These are phyloP conservation scores for Elongisporangium senticosum DNA, from an alignment of 352 stramenopile genomes.

Conservation along the genomic window DNA sequence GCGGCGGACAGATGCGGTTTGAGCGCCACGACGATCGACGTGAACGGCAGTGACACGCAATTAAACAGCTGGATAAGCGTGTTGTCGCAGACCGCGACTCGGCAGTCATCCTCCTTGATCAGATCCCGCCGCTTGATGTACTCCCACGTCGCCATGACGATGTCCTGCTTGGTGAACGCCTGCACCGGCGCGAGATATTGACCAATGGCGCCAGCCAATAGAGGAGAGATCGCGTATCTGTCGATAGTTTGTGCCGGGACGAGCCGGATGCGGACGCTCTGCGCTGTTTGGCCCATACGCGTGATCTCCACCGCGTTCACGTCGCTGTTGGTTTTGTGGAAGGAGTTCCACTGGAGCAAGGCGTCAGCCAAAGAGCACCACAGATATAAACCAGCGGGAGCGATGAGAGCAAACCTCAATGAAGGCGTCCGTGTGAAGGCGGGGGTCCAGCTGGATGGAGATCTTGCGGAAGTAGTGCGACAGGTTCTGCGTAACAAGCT, in stretches of 20 bases:
- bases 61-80: conserved; percentile 49
- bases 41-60: conserved; percentile 65
- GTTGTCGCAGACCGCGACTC: conserved; percentile 56
- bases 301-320: conserved; percentile 56
- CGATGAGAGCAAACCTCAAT: conserved; percentile 35
- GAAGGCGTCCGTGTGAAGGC: conserved; percentile 59
- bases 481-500: conserved; percentile 44
- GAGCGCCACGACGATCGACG: conserved; percentile 60
- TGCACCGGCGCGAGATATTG: conserved; percentile 35
- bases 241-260: conserved; percentile 49
- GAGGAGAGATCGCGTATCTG: conserved; percentile 49
- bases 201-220: conserved; percentile 30
- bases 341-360: conserved; percentile 63
- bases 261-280: conserved; percentile 66
- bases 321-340: conserved; percentile 61
- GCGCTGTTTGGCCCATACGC: conserved; percentile 35
- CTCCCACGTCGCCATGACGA: conserved; percentile 69
- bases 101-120: conserved; percentile 80
- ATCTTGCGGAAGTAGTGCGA: conserved; percentile 73
- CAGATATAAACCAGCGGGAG: neutral
- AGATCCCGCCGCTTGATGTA: conserved; percentile 73
- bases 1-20: conserved; percentile 58
- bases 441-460: conserved; percentile 65
- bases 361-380: neutral
- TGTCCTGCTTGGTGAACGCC: conserved; percentile 62